Evolutionary conservation across 305 asterid species (phyloP).

Genomic region (Plantago lanceolata): DNA sequence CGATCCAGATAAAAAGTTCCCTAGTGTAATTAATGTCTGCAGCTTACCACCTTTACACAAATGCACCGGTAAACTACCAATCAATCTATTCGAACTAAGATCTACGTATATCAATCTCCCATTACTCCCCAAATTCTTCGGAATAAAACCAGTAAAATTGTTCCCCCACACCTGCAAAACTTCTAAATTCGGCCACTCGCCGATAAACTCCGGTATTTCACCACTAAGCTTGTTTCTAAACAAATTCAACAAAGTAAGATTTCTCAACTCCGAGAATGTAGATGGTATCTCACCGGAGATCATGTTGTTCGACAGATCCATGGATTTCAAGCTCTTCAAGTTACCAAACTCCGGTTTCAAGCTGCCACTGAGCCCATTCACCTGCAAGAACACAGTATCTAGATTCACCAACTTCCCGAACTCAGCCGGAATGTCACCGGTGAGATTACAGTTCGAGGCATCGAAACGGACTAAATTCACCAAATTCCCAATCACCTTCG

Average conservation of each 20-base stretch:
- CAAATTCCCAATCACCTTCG: conserved; percentile 72
- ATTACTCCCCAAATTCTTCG: conserved; percentile 60
- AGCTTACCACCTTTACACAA: conserved; percentile 60
- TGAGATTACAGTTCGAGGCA: conserved; percentile 71
- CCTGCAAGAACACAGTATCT: conserved; percentile 79
- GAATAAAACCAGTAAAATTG: conserved; percentile 78
- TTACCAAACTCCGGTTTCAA: conserved; percentile 60
- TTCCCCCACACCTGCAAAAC: conserved; percentile 89
- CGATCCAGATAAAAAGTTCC: conserved; percentile 73
- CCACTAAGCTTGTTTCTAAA: conserved; percentile 81
- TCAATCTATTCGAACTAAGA: conserved; percentile 71
- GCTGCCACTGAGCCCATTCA: conserved; percentile 56
- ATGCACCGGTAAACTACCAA: conserved; percentile 67
- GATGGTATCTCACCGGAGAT: conserved; percentile 72
- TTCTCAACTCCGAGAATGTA: conserved; percentile 53
- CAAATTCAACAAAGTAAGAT: conserved; percentile 67
- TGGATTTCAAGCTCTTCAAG: conserved; percentile 57
- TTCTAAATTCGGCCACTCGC: conserved; percentile 64
- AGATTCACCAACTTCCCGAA: conserved; percentile 57
- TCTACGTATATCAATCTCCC: conserved; percentile 60
- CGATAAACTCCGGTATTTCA: conserved; percentile 70
- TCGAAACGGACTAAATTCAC: conserved; percentile 52
- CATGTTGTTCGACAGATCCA: conserved; percentile 79
- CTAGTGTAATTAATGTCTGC: conserved; percentile 58
- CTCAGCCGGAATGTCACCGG: conserved; percentile 73